Evolutionary conservation across 257 asterid species (phyloP).

Genomic region (Plectranthus barbatus): DNA sequence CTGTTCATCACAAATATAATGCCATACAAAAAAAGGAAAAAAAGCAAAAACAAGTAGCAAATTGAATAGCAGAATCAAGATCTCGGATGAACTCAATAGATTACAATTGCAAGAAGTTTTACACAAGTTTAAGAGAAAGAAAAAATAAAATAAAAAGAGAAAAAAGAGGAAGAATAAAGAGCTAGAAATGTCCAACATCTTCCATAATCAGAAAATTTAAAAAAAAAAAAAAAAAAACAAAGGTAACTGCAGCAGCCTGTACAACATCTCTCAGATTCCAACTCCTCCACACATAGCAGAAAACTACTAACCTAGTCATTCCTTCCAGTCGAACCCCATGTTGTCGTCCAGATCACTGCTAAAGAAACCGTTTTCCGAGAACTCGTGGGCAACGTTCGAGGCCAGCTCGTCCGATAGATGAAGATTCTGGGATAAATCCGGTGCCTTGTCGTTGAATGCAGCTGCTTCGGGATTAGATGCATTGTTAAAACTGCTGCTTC

Average conservation of each 20-base stretch:
- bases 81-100: constrained; percentile 17
- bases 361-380: constrained; percentile 60
- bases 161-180: background rate
- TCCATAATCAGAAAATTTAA: constrained; percentile 6
- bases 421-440: constrained; percentile 40
- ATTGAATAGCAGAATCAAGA: background rate
- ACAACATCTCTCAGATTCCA: constrained; percentile 34
- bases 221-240: background rate
- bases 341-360: constrained; percentile 61
- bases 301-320: constrained; percentile 31
- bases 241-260: constrained; percentile 31
- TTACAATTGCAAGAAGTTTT: constrained; percentile 39
- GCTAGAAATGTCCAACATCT: constrained; percentile 25
- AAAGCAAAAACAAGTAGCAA: too few relatives aligned
- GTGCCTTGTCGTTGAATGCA: constrained; percentile 38
- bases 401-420: constrained; percentile 58
- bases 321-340: constrained; percentile 77
- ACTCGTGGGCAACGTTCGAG: constrained; percentile 50
- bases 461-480: constrained; percentile 42
- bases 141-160: background rate
- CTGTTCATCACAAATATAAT: too few relatives aligned
- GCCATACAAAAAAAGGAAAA: too few relatives aligned
- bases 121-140: constrained; percentile 4
- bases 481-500: constrained; percentile 60
- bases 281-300: background rate